Base-by-base conservation (phyloP, 2,329 filamentous ascomycete species). In the Corinectria fuckeliana region DNA sequence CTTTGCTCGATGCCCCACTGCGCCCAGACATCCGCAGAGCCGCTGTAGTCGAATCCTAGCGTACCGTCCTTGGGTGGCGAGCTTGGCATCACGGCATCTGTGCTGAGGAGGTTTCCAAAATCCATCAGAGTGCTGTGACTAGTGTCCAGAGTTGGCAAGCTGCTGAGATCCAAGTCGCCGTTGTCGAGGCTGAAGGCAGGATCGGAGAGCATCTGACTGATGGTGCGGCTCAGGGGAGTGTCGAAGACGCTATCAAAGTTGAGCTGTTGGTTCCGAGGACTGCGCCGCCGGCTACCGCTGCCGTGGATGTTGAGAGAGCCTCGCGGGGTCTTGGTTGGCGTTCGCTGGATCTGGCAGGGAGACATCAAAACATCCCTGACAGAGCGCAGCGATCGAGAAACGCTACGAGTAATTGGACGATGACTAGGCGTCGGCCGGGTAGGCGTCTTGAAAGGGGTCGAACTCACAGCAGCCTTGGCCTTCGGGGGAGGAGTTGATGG, bases 181-280 rank as follows among this genome's bases (percentile, higher is more conserved):
- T 77, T 32, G 70, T 77, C 61, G 68, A 76, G 9, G 74, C 76
- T 67, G 66, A 84, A 81, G 41, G 81, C 78, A 9, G 78, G 78
- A 60, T 88, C 85, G 7, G 83, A 87, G 18, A 91, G 78, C 60
- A 91, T 79, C 66, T 89, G 83, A 63, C 84, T 85, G 32, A 92
- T 81, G 20, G 87, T 85, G 34, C 84, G 81, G 2, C 86, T 87
- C 68, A 89, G 84, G 0, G 88, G 87, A 5, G 86, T 87, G 54
- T 82, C 80, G 45, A 79, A 77, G 3, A 77, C 62, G 47, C 61
- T 69, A 7, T 77, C 75, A 44, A 81, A 76, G 36, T 75, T 71
- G 6, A 72, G 70, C 28, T 78, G 73, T 18, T 73, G 70, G 55
- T 74, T 71, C 28, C 79, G 76, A 21, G 81, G 81, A 56, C 79